Percentiles rank a stretch among this genome's conserved stretches.
phyloP scores from a whole-genome alignment of 2,329 filamentous ascomycete species.

The Botryotinia narcissicola region DNA sequence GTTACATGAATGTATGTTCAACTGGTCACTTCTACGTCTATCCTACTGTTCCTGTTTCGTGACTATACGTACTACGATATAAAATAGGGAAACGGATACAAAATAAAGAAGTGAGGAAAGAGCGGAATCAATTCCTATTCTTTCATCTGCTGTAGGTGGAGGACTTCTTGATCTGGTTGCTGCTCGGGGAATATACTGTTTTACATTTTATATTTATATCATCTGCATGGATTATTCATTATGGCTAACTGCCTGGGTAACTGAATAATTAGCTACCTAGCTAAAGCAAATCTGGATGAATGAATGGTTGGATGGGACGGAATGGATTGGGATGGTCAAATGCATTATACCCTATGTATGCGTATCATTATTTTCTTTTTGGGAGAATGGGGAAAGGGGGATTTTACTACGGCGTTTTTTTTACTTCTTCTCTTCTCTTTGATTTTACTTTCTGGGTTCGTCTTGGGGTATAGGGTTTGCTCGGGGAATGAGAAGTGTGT shows the following conservation, averaged over 20 bases:
- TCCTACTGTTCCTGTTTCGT: not conserved
- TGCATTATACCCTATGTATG: conserved; percentile 11
- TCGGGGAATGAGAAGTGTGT: not conserved
- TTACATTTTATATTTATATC: not conserved
- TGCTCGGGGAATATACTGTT: not conserved
- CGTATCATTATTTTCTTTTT: not conserved
- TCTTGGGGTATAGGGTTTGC: not conserved
- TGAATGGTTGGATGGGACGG: not conserved
- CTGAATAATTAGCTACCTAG: not conserved
- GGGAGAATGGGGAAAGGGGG: not conserved
- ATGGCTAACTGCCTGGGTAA: not conserved
- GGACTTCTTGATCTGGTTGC: not conserved
- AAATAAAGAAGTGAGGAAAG: not conserved
- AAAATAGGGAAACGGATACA: not conserved
- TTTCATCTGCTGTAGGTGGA: not conserved
- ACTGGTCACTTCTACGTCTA: not conserved
- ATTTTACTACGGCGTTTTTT: not conserved
- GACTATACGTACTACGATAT: not conserved
- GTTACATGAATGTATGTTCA: not conserved
- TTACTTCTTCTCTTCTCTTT: not conserved
- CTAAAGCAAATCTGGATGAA: not conserved
- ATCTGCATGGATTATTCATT: not conserved
- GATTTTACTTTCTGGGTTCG: not conserved
- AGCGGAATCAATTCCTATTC: not conserved
- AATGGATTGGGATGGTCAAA: not conserved